These are phyloP conservation scores for Aspergillus texensis DNA, from an alignment of 2,329 filamentous ascomycete species.

Conservation along the genomic window DNA sequence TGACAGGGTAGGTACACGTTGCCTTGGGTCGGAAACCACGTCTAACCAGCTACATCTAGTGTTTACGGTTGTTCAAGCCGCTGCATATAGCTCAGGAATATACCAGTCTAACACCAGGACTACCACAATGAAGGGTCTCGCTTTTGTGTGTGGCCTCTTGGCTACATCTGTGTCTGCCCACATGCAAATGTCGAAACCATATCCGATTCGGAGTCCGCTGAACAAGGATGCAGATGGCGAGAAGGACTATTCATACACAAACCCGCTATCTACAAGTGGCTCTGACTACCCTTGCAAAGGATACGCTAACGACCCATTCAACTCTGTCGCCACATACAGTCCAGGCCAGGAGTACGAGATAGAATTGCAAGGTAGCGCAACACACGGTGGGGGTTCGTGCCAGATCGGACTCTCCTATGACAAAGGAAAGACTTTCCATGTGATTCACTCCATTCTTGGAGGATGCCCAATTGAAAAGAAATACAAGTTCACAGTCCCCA, in stretches of 20 bases:
- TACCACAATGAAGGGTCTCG: slow-evolving; percentile 35
- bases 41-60: not conserved
- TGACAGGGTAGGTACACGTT: not conserved
- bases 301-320: slow-evolving; percentile 56
- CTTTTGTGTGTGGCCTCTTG: slow-evolving; percentile 34
- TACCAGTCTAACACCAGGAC: too few species aligned
- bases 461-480: slow-evolving; percentile 55
- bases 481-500: slow-evolving; percentile 69
- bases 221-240: slow-evolving; percentile 50
- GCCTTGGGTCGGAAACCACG: not conserved
- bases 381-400: slow-evolving; percentile 73
- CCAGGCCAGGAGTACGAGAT: slow-evolving; percentile 67
- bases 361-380: slow-evolving; percentile 63
- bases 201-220: slow-evolving; percentile 55
- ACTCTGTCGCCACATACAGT: slow-evolving; percentile 61
- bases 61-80: not conserved
- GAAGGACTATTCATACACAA: slow-evolving; percentile 73
- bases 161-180: slow-evolving; percentile 45
- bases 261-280: slow-evolving; percentile 62
- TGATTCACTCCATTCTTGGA: slow-evolving; percentile 66
- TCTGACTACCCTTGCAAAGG: slow-evolving; percentile 78
- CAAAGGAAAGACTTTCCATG: slow-evolving; percentile 68
- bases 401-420: slow-evolving; percentile 77
- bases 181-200: slow-evolving; percentile 60
- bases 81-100: not conserved